phyloP scores from a whole-genome alignment of 768 basidiomycete genomes.

The Pisolithus sp. region DNA sequence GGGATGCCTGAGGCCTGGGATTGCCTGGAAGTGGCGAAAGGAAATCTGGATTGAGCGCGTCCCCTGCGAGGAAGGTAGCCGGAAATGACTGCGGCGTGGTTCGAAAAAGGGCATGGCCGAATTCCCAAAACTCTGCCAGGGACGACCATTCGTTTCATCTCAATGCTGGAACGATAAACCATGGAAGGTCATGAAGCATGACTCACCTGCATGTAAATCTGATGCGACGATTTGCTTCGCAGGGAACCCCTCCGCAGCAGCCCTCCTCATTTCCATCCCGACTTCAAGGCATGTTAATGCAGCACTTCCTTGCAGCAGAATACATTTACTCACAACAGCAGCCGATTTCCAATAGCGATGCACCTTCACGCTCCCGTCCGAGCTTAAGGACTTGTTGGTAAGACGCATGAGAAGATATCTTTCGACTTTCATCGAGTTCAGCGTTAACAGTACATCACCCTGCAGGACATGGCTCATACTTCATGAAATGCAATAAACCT shows the following conservation, averaged over 20 bases:
- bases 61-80: constrained; percentile 48
- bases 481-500: constrained; percentile 12
- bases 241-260: constrained; percentile 38
- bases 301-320: neutral
- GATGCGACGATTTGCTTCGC: constrained; percentile 30
- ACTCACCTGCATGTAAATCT: constrained; percentile 33
- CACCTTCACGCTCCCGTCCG: constrained; percentile 28
- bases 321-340: constrained; percentile 33
- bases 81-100: constrained; percentile 47
- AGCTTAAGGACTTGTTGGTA: constrained; percentile 29
- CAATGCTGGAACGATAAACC: neutral
- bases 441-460: neutral
- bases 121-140: constrained; percentile 49
- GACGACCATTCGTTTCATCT: neutral
- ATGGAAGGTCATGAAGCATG: neutral
- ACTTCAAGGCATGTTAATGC: constrained; percentile 18
- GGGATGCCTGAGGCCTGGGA: constrained; percentile 14
- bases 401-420: constrained; percentile 13
- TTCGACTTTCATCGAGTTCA: constrained; percentile 9
- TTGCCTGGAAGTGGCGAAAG: constrained; percentile 26
- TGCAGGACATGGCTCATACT: constrained; percentile 3
- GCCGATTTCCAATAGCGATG: constrained; percentile 40
- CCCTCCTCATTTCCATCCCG: constrained; percentile 37
- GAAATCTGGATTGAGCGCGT: constrained; percentile 42
- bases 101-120: constrained; percentile 56